Evolutionary conservation across 2,329 filamentous ascomycete species (phyloP), one percentile per base, ranked within the genome.

Genomic region (Fusarium domesticum): DNA sequence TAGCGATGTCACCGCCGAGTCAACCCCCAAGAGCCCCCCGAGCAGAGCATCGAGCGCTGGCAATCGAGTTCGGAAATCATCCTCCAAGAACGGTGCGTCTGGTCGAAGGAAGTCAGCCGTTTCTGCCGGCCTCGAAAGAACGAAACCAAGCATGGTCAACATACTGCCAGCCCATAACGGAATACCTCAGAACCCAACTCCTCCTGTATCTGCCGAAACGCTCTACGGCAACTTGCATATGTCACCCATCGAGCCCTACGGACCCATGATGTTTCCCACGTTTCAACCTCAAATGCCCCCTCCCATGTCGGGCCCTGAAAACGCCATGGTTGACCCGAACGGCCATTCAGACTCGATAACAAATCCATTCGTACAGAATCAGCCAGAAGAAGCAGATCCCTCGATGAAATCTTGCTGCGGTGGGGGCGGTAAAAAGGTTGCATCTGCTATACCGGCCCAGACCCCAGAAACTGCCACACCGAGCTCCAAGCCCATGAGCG

Each of bases 61-160:
- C 2, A 74, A 72, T 44, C 71, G 77, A 45, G 63, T 78, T 2
- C 70, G 70, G 51, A 79, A 79, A 47, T 47, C 69, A 3, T 55
- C 53, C 8, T 58, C 66, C 8, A 74, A 69, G 53, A 54, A 48
- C 18, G 56, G 59, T 5, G 55, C 58, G 12, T 43, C 47, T 16
- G 47, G 49, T 28, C 69, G 71, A 40, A 80, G 76, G 54, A 71
- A 69, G 43, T 77, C 77, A 1, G 72, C 77, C 53, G 77, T 79
- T 47, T 63, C 71, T 1, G 58, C 65, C 3, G 69, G 67, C 8
- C 61, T 83, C 14, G 70, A 74, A 37, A 71, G 77, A 45, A 78
- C 81, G 66, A 74, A 81, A 51, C 65, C 70, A n/a, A 72, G 63
- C 51, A 73, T 72, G 46, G 59, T 79, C 46, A 81, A 78, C 55